Conservation (phyloP, 164 flowering plant genomes). For the Berberis thunbergii region DNA sequence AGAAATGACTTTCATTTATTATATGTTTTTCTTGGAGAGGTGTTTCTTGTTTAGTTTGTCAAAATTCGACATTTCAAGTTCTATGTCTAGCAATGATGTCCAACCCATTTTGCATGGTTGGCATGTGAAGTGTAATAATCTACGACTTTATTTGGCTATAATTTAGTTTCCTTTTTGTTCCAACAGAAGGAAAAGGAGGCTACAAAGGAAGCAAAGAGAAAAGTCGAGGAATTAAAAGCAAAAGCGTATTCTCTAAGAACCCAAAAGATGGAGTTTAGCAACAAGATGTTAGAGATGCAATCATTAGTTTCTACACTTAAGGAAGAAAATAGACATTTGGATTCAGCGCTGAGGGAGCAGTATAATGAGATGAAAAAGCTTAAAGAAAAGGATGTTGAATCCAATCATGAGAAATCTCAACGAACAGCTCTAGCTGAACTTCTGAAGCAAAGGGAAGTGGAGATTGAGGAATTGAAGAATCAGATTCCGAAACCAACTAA, state of each 20-base stretch:
- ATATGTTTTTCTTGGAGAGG: too few species aligned
- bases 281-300: conserved; percentile 41
- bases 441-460: conserved; percentile 47
- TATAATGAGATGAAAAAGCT: conserved; percentile 38
- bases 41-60: too few species aligned
- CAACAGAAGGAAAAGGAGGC: conserved; percentile 51
- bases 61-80: too few species aligned
- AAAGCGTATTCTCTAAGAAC: conserved; percentile 30
- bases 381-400: conserved; percentile 15
- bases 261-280: conserved; percentile 45
- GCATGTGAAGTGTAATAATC: too few species aligned
- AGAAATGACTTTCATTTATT: too few species aligned
- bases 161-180: background rate
- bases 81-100: too few species aligned
- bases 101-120: too few species aligned
- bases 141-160: background rate
- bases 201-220: conserved; percentile 32
- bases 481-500: conserved; percentile 17
- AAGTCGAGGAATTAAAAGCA: conserved; percentile 41
- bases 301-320: conserved; percentile 43
- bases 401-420: conserved; percentile 16
- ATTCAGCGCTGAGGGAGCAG: conserved; percentile 40
- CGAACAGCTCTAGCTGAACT: conserved; percentile 22
- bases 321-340: conserved; percentile 42
- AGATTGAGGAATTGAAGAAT: conserved; percentile 37